phyloP scores from a whole-genome alignment of 768 basidiomycete genomes.

The Kwoniella shandongensis region DNA sequence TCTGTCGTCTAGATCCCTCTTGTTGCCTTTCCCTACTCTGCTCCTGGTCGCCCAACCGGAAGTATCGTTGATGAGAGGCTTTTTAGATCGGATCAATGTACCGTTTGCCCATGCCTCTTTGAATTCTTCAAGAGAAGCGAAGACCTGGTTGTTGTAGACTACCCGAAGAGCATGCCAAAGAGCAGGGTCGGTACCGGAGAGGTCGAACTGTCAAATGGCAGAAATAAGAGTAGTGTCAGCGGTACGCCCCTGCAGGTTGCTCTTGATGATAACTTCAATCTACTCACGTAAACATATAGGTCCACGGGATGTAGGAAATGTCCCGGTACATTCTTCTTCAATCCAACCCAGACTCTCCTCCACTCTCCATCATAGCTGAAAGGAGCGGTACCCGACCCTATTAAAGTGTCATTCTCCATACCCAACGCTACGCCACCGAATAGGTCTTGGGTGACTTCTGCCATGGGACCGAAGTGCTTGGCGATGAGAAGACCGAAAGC shows the following conservation, averaged over 20 bases:
- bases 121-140: constrained; percentile 59
- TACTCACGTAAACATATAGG: constrained; percentile 54
- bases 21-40: constrained; percentile 44
- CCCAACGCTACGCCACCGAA: constrained; percentile 55
- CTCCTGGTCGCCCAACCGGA: constrained; percentile 57
- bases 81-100: constrained; percentile 56
- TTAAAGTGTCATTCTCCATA: constrained; percentile 58
- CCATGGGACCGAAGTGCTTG: constrained; percentile 13
- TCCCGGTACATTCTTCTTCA: constrained; percentile 4
- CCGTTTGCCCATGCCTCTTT: constrained; percentile 61
- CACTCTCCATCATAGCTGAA: constrained; percentile 65
- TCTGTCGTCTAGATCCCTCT: constrained; percentile 64
- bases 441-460: constrained; percentile 55
- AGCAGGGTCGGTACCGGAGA: constrained; percentile 60
- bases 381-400: constrained; percentile 58
- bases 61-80: neutral
- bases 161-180: constrained; percentile 62
- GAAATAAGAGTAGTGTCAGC: constrained; percentile 60
- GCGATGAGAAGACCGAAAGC: constrained; percentile 17
- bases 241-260: neutral
- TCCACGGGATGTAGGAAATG: constrained; percentile 12
- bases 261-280: too few relatives aligned
- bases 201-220: constrained; percentile 62
- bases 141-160: constrained; percentile 65
- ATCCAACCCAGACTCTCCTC: constrained; percentile 51